Base-by-base conservation (phyloP, 2,329 filamentous ascomycete species). In the Fusarium newnesense region DNA sequence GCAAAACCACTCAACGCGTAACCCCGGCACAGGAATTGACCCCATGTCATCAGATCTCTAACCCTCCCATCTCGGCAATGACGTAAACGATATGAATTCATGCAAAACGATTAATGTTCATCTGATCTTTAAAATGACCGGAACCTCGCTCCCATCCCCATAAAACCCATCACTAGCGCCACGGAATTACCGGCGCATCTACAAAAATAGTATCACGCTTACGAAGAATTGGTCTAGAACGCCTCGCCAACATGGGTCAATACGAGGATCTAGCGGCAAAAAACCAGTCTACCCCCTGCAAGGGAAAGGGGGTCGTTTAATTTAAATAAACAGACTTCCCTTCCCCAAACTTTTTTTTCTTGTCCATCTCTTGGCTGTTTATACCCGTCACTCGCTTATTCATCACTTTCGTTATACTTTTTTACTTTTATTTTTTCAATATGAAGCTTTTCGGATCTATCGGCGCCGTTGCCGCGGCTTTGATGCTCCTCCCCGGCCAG, bases 361-460 rank as follows among this genome's bases (percentile, higher is more conserved):
- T 49, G 4, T n/a, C 57, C 18, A 32, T 36, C 24, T 59, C 50
- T 69, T 64, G 59, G 50, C 30, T 43, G 37, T 37, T 37, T 32
- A 46, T 24, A 58, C 26, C 56, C 37, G 52, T 53, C 59, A 36
- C 26, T 64, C 49, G 65, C 50, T 69, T 64, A 64, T 57, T 64
- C 56, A 69, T 53, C 44, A 69, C 28, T 28, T 36, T 37, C 37
- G 28, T 56, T 54, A 13, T 24, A n/a, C 11, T 36, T 9, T 13
- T 5, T 8, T 9, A 24, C 24, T 24, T 24, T 24, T 24, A 24
- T 32, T 15, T 39, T 26, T 9, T 34, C 57, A 46, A 42, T 24
- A 76, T 76, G 75, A 75, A 76, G 70, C 36, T 76, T 19, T 54
- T 76, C 37, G 59, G 57, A 34, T 63, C 72, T 37, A 40, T 74